Evolutionary conservation across 768 basidiomycete genomes (phyloP).

Genomic region (Lentinula sp.): DNA sequence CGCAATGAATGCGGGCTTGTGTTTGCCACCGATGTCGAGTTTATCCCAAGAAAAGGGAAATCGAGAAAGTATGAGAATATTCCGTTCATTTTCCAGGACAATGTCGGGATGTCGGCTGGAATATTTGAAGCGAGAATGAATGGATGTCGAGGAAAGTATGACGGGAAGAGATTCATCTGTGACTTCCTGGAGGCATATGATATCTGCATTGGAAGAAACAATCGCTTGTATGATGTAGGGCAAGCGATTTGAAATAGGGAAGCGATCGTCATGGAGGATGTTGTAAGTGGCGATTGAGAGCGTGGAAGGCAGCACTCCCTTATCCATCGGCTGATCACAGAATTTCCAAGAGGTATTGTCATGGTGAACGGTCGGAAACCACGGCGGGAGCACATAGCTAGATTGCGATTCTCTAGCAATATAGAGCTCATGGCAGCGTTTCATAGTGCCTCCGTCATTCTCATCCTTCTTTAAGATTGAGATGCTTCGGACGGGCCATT

Average conservation of each 20-base stretch:
- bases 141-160: background rate
- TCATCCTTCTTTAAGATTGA: constrained; percentile 14
- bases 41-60: constrained; percentile 9
- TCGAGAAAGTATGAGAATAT: constrained; percentile 12
- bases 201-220: constrained; percentile 9
- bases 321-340: background rate
- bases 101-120: constrained; percentile 8
- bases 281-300: constrained; percentile 15
- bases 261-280: constrained; percentile 12
- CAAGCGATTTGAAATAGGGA: constrained; percentile 7
- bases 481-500: constrained; percentile 13
- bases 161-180: constrained; percentile 10
- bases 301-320: background rate
- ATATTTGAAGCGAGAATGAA: constrained; percentile 5
- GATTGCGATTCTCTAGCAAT: background rate
- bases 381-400: background rate
- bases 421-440: constrained; percentile 10
- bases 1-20: constrained; percentile 13
- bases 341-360: constrained; percentile 4
- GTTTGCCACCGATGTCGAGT: constrained; percentile 9
- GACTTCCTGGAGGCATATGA: constrained; percentile 15
- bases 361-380: constrained; percentile 5
- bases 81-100: constrained; percentile 12
- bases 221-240: constrained; percentile 7
- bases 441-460: constrained; percentile 14